Conservation (phyloP, 2,329 filamentous ascomycete species). For the Pseudogymnoascus sp. region DNA sequence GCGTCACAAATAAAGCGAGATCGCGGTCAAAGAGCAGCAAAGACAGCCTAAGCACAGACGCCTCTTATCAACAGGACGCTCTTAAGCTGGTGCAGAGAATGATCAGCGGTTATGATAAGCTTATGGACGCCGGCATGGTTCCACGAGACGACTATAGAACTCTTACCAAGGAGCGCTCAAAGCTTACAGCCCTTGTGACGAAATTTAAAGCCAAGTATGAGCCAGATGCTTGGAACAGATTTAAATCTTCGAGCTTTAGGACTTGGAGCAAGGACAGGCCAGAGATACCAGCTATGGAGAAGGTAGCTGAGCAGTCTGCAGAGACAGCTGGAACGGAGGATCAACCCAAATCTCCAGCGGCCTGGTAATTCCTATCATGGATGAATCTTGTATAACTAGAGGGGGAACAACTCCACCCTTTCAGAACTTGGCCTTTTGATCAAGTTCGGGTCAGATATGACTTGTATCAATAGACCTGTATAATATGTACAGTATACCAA, state of each 20-base stretch:
- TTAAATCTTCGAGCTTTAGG: conserved; percentile 20
- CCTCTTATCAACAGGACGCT: conserved; percentile 15
- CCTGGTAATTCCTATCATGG: neutral
- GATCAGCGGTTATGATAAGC: conserved; percentile 27
- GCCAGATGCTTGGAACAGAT: neutral
- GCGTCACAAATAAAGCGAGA: conserved; percentile 12
- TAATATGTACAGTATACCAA: neutral
- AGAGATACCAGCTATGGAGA: neutral
- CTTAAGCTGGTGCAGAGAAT: conserved; percentile 24
- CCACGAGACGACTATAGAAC: conserved; percentile 13
- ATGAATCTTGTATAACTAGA: conserved; percentile 4
- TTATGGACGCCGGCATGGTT: conserved; percentile 25
- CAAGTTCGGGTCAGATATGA: conserved; percentile 1
- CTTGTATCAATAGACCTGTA: conserved; percentile 2
- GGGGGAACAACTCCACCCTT: neutral
- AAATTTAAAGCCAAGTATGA: conserved; percentile 20
- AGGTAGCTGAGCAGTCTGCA: neutral
- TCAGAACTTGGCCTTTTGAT: neutral
- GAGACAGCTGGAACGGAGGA: neutral
- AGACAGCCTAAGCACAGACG: neutral
- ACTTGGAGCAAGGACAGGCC: conserved; percentile 20
- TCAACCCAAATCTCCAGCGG: neutral
- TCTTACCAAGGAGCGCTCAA: conserved; percentile 23
- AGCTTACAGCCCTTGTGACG: conserved; percentile 31
- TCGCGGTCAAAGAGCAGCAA: neutral